Evolutionary conservation across 768 basidiomycete genomes (phyloP).

Genomic region (Rhodocollybia butyracea): DNA sequence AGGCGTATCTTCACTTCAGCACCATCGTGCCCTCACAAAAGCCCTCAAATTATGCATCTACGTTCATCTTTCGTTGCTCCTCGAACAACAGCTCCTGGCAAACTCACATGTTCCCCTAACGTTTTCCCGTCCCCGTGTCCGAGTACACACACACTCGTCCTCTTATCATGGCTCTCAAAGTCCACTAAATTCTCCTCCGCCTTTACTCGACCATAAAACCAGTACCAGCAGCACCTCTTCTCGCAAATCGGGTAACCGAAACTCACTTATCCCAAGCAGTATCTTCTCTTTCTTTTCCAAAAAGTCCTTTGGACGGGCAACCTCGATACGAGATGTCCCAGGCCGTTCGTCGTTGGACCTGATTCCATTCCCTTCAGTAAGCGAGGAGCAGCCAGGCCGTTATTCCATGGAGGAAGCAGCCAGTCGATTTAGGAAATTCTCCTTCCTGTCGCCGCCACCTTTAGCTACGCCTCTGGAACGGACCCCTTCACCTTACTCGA

Average conservation of each 20-base stretch:
- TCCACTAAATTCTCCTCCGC: slow-evolving; percentile 16
- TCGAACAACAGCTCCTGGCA: slow-evolving; percentile 56
- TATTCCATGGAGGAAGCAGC: not conserved
- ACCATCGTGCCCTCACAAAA: slow-evolving; percentile 41
- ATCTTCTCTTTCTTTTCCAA: slow-evolving; percentile 41
- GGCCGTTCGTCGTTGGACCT: not conserved
- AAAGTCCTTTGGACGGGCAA: slow-evolving; percentile 12
- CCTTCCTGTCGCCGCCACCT: not conserved
- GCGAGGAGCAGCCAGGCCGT: not conserved
- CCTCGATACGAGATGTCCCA: not conserved
- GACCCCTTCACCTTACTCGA: slow-evolving; percentile 29
- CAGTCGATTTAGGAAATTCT: not conserved
- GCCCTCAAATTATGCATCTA: slow-evolving; percentile 53
- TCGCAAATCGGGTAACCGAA: slow-evolving; percentile 12
- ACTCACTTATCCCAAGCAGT: slow-evolving; percentile 35
- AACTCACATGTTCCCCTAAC: slow-evolving; percentile 48
- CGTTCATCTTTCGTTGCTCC: slow-evolving; percentile 51
- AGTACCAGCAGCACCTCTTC: slow-evolving; percentile 10
- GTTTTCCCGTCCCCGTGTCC: slow-evolving; percentile 20
- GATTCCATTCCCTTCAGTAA: not conserved
- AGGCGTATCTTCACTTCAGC: slow-evolving; percentile 37
- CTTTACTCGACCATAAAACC: slow-evolving; percentile 20
- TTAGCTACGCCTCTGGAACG: not conserved
- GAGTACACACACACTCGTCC: not conserved
- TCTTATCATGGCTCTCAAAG: not conserved